phyloP scores from a whole-genome alignment of 2,329 filamentous ascomycete species.

The Paecilomyces sp. region DNA sequence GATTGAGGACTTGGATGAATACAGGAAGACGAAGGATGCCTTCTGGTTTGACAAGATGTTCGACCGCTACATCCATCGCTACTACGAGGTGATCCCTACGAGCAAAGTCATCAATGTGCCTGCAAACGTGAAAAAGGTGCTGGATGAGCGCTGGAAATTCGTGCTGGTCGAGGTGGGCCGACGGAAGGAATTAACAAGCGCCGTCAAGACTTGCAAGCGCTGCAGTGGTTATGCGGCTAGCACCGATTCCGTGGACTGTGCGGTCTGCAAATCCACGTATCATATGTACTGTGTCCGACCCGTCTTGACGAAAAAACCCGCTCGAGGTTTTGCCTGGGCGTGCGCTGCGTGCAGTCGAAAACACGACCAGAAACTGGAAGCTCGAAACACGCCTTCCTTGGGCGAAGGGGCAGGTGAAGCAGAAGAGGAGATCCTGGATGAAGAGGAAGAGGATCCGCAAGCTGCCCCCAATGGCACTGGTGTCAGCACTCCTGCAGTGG shows the following conservation, averaged over 20 bases:
- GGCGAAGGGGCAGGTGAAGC: slow-evolving; percentile 46
- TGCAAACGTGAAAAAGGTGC: slow-evolving; percentile 85
- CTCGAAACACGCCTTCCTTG: slow-evolving; percentile 72
- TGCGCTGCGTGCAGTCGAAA: slow-evolving; percentile 92
- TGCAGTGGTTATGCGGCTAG: slow-evolving; percentile 88
- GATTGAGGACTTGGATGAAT: slow-evolving; percentile 73
- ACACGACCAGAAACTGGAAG: slow-evolving; percentile 89
- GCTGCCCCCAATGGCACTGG: slow-evolving; percentile 49
- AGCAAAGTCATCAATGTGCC: slow-evolving; percentile 92
- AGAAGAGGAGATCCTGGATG: slow-evolving; percentile 58
- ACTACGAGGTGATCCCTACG: slow-evolving; percentile 94
- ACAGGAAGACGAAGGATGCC: slow-evolving; percentile 73
- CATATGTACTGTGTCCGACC: slow-evolving; percentile 98
- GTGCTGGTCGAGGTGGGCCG: slow-evolving; percentile 90
- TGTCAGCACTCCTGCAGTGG: slow-evolving; percentile 56
- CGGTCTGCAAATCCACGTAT: slow-evolving; percentile 89
- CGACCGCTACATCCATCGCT: slow-evolving; percentile 95
- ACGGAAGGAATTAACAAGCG: slow-evolving; percentile 90
- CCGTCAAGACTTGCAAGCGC: slow-evolving; percentile 91
- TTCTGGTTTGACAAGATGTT: slow-evolving; percentile 99
- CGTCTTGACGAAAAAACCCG: slow-evolving; percentile 88
- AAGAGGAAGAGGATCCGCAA: slow-evolving; percentile 60
- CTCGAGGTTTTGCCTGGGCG: slow-evolving; percentile 95
- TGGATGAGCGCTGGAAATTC: slow-evolving; percentile 95
- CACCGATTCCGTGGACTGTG: slow-evolving; percentile 93